Conservation (phyloP, 2,329 filamentous ascomycete genomes). For the Niveomyces coronatus region DNA sequence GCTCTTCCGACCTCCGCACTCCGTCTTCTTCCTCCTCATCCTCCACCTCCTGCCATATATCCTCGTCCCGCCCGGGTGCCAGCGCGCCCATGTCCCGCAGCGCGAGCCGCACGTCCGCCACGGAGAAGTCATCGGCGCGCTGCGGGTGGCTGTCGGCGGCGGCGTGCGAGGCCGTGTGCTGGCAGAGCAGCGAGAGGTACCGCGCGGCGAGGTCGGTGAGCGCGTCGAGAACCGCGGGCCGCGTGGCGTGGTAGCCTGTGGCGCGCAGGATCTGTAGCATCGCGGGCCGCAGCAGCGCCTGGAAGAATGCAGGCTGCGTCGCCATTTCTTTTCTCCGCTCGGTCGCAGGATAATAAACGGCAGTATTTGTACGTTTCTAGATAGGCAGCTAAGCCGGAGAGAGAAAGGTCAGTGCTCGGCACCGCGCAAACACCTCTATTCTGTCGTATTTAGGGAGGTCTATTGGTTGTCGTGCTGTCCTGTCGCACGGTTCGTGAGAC, state of each 20-base stretch:
- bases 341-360: too few species aligned
- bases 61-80: constrained; percentile 56
- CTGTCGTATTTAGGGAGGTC: background rate
- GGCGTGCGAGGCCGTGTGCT: constrained; percentile 61
- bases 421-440: background rate
- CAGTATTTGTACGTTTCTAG: too few species aligned
- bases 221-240: constrained; percentile 73
- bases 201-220: constrained; percentile 78
- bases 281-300: constrained; percentile 74
- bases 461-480: background rate
- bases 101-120: constrained; percentile 78
- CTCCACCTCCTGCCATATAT: too few species aligned
- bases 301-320: constrained; percentile 41
- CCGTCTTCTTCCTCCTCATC: constrained; percentile 57
- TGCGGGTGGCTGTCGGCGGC: constrained; percentile 42
- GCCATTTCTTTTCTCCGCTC: constrained; percentile 33
- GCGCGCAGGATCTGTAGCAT: constrained; percentile 88
- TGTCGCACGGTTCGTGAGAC: background rate
- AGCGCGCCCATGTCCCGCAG: constrained; percentile 73
- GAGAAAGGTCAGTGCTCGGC: too few species aligned
- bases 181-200: constrained; percentile 67
- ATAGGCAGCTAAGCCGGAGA: background rate
- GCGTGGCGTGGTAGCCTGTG: constrained; percentile 77
- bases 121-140: constrained; percentile 32
- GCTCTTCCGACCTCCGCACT: constrained; percentile 58